Base-by-base conservation (phyloP, 2,329 filamentous ascomycete genomes). In the Talaromyces sp. region DNA sequence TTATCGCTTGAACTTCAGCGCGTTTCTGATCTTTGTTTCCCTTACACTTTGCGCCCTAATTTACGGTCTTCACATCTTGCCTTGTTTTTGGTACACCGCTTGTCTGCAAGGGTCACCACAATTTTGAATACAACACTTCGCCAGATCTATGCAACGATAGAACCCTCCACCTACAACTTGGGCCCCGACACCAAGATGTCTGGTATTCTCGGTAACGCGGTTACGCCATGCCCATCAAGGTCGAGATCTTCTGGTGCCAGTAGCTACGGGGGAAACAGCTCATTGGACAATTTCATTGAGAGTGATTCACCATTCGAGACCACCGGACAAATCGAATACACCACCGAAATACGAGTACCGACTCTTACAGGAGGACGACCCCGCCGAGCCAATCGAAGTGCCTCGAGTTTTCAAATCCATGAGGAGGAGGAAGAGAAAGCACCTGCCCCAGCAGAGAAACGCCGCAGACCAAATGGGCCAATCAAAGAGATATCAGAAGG, bases 261-360 rank as follows among this genome's bases (percentile, higher is more conserved):
- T 22, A 43, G 59, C 33, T 57, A 52, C 36, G 51, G 56, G 14
- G 52, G 52, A 33, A 62, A 49, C 46, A 56, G 59, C 46, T 51
- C 61, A 3, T 60, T 66, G 24, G 55, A 60, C 42, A 64, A 57
- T 44, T 53, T 66, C 8, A 63, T 65, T 59, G 62, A 69, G 20
- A 63, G 62, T 20, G 63, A 63, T 29, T 48, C 62, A 22, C 56
- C 49, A 46, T 60, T 64, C 10, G 72, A 75, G n/a, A 61, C 69
- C 14, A 77, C 75, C 0, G 65, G 55, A 4, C 67, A 71, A 16
- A 60, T 77, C 19, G 72, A 77, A 7, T 77, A 73, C 54, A 77
- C 74, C 3, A 71, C 70, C 11, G 72, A 74, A 41, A 66, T 77
- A 45, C 64, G 59, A 44, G 55, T 62, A 16, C 66, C 70, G 0